Evolutionary conservation across 2,329 filamentous ascomycete species (phyloP).

Genomic region (Pseudogymnoascus sp.): DNA sequence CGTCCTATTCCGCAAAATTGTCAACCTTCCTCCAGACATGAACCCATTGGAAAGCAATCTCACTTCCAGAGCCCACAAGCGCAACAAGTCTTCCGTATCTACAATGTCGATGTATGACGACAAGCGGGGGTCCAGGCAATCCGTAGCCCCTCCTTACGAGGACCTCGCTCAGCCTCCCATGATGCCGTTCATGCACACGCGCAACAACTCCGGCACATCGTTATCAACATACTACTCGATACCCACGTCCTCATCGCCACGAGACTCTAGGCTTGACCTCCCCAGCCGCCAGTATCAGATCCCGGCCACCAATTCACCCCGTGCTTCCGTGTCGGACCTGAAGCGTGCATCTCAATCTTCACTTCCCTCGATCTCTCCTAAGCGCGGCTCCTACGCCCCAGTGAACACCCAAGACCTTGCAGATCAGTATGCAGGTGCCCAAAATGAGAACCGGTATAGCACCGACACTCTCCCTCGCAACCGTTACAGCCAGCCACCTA

Average conservation of each 20-base stretch:
- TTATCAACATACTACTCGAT: conserved; percentile 43
- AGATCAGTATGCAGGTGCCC: not conserved
- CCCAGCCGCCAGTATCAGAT: conserved; percentile 49
- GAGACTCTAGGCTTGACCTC: conserved; percentile 46
- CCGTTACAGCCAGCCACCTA: not conserved
- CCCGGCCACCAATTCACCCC: conserved; percentile 35
- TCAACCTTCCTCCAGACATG: conserved; percentile 80
- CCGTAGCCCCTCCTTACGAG: conserved; percentile 31
- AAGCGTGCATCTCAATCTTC: conserved; percentile 38
- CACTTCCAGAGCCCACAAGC: conserved; percentile 65
- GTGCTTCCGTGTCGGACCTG: conserved; percentile 36
- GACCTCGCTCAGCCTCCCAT: conserved; percentile 41
- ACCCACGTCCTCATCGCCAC: conserved; percentile 35
- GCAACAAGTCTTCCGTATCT: conserved; percentile 47
- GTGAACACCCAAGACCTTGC: not conserved
- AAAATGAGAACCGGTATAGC: conserved; percentile 8
- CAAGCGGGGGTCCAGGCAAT: not conserved
- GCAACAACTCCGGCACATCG: conserved; percentile 50
- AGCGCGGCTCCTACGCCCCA: not conserved
- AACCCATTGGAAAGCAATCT: conserved; percentile 84
- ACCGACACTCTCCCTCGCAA: not conserved
- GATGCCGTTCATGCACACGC: conserved; percentile 74
- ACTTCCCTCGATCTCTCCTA: not conserved
- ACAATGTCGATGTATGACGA: conserved; percentile 18
- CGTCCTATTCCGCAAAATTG: conserved; percentile 73